phyloP scores from a whole-genome alignment of 1,284 basidiomycete genomes.

The Ustilago xerochloae region DNA sequence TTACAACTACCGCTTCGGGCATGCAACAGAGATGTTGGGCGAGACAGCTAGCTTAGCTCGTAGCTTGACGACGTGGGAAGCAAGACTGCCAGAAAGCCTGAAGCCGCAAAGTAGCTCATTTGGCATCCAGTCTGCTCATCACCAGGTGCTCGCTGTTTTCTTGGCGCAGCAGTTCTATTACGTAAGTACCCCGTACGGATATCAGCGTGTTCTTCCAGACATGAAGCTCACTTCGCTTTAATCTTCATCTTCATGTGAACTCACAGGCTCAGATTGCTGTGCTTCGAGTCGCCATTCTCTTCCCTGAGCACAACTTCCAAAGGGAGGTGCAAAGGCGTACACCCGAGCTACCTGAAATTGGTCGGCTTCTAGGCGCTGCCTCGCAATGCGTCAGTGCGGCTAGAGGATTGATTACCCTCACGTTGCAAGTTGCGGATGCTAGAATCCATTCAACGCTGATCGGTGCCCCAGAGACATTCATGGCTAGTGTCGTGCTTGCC shows the following conservation, averaged over 20 bases:
- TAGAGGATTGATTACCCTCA: constrained; percentile 5
- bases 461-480: constrained; percentile 4
- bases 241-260: no score
- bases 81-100: constrained; percentile 1
- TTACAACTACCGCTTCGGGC: constrained; percentile 15
- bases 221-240: no score
- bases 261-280: constrained; percentile 19
- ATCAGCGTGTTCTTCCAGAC: no score
- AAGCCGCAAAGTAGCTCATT: constrained; percentile 12
- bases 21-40: constrained; percentile 11
- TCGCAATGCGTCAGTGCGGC: constrained; percentile 10
- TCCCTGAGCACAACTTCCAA: constrained; percentile 10
- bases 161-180: constrained; percentile 17
- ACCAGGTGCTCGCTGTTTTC: constrained; percentile 3
- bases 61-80: constrained; percentile 5
- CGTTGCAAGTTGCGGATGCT: constrained; percentile 8
- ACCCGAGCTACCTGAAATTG: constrained; percentile 5
- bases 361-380: constrained; percentile 5
- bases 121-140: background rate
- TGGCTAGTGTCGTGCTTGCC: constrained; percentile 14
- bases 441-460: constrained; percentile 10
- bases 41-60: constrained; percentile 11
- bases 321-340: constrained; percentile 6
- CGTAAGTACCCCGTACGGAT: background rate
- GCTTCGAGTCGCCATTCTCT: constrained; percentile 12